phyloP scores from a whole-genome alignment of 306 rosid species.

The Potentilla sterilis region DNA sequence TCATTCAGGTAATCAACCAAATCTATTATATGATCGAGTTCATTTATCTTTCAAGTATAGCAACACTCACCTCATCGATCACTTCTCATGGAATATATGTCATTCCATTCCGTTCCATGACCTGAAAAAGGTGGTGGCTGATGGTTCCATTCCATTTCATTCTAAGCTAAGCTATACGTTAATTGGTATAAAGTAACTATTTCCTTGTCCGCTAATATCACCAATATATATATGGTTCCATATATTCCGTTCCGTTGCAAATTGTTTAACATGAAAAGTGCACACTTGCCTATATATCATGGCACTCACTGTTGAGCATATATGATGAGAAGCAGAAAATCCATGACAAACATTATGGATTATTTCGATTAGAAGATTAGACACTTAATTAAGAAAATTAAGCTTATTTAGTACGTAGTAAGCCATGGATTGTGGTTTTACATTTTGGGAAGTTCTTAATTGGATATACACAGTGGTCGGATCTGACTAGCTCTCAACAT shows the following conservation, averaged over 20 bases:
- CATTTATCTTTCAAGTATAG: not conserved
- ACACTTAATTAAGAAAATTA: too few species aligned
- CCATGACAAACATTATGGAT: not conserved
- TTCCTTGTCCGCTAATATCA: not conserved
- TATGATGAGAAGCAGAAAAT: not conserved
- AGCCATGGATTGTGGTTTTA: not conserved
- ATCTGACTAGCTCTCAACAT: constrained; percentile 24
- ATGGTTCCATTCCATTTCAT: not conserved
- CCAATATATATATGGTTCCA: too few species aligned
- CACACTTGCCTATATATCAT: not conserved
- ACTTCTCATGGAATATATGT: not conserved
- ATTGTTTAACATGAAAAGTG: not conserved
- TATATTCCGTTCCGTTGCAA: too few species aligned
- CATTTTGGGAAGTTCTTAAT: not conserved
- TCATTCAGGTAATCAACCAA: constrained; percentile 59
- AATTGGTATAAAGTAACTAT: not conserved
- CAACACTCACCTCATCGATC: not conserved
- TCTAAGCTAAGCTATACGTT: not conserved
- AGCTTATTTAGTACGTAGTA: not conserved
- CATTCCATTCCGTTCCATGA: not conserved
- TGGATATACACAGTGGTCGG: not conserved
- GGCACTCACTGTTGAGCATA: not conserved
- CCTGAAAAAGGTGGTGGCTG: not conserved
- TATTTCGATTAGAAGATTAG: not conserved
- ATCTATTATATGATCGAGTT: not conserved